Evolutionary conservation across 345 rosid species (phyloP), one percentile per base, ranked within the genome.

Genomic region (Ceriops decandra): DNA sequence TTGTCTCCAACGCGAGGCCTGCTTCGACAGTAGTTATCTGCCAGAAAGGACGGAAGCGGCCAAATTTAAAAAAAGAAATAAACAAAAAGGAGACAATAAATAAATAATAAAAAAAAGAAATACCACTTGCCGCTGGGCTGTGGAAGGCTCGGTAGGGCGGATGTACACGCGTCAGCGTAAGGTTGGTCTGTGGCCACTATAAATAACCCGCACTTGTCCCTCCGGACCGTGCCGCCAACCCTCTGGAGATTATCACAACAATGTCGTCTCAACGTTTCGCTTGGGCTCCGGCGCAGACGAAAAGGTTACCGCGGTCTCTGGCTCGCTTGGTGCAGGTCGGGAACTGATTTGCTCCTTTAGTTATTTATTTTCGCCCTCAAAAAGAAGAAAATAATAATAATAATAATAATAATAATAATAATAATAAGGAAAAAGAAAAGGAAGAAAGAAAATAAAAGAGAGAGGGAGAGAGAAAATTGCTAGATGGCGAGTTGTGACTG

Each of bases 241-340:
- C 3, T n/a, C 28, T n/a, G 1, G 22, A 54, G 6, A 21, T 9
- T 9, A 54, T 21, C 22, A 21, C 16, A 1, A 7, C 27, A 22
- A 2, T 7, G 7, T 54, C 27, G 2, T 22, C 27, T 22, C 16
- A 10, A 0, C 47, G 1, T 10, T 11, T 38, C 47, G 2, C 2
- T 2, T 24, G 26, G 16, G 10, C 47, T 38, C 21, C 35, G 1
- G 30, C 15, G 10, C 26, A 20, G 10, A 38, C 47, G 24, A 47
- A 64, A 57, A 82, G 68, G 68, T 87, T 70, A 77, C 85, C 85
- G 87, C 88, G 88, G 89, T 67, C 84, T 90, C 95, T 74, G 82
- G 90, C 83, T 92, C 96, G 96, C 98, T 90, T 92, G 98, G 93
- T 92, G 95, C 96, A 92, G 95, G 91, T 90, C 96, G 96, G 98